Conservation (phyloP, 2,329 filamentous ascomycete species). For the Cordyceps fumosorosea region DNA sequence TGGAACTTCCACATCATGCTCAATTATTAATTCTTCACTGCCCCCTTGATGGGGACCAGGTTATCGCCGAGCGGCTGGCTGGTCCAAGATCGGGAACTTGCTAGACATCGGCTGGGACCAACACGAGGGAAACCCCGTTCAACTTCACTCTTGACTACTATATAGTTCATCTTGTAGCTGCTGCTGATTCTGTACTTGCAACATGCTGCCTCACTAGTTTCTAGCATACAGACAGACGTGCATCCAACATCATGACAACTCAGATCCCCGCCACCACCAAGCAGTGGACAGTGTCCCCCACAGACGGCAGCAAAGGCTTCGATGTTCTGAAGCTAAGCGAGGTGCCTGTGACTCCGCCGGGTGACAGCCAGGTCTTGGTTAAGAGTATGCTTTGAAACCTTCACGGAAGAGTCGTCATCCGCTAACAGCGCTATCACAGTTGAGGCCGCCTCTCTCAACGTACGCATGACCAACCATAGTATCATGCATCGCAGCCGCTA, state of each 20-base stretch:
- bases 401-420: background rate
- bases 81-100: too few relatives aligned
- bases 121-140: too few relatives aligned
- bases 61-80: too few relatives aligned
- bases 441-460: slow-evolving; percentile 45
- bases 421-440: slow-evolving; percentile 24
- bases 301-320: slow-evolving; percentile 37
- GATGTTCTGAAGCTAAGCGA: slow-evolving; percentile 52
- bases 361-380: slow-evolving; percentile 66
- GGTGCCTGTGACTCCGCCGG: slow-evolving; percentile 51
- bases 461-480: too few relatives aligned
- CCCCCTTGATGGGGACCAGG: too few relatives aligned
- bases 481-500: background rate
- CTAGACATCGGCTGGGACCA: too few relatives aligned
- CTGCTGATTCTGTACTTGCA: background rate
- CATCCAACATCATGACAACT: background rate
- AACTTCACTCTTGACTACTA: background rate
- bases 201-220: too few relatives aligned
- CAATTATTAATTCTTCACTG: too few relatives aligned
- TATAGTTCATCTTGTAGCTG: background rate
- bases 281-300: slow-evolving; percentile 50
- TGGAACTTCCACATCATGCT: too few relatives aligned
- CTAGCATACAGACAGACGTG: too few relatives aligned
- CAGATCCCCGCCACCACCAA: slow-evolving; percentile 35
- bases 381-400: slow-evolving; percentile 35